phyloP scores from a whole-genome alignment of 2,329 filamentous ascomycete genomes.

The Teratosphaeria nubilosa region DNA sequence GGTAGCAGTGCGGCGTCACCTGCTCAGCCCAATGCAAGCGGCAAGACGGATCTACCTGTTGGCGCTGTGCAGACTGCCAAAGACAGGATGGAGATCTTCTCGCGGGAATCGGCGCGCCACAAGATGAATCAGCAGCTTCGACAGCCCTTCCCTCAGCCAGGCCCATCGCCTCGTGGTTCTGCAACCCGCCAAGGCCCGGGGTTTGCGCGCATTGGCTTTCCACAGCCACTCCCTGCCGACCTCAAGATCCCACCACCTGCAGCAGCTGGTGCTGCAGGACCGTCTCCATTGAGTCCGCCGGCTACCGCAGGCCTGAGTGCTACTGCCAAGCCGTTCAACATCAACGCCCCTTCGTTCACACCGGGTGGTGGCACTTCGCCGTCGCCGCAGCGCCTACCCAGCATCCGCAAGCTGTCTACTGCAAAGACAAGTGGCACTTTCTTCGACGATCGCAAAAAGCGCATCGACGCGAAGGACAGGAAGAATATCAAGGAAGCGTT shows the following conservation, averaged over 20 bases:
- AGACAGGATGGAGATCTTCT: not conserved
- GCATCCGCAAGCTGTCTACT: conserved; percentile 16
- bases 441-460: conserved; percentile 4
- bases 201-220: not conserved
- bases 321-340: conserved; percentile 70
- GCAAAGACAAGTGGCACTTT: conserved; percentile 5
- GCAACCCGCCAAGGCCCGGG: conserved; percentile 3
- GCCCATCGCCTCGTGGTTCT: conserved; percentile 11
- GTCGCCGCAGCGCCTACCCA: conserved; percentile 38
- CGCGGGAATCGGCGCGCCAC: not conserved
- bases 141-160: not conserved
- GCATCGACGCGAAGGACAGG: conserved; percentile 10
- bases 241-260: not conserved
- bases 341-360: conserved; percentile 70
- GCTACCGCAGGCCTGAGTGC: conserved; percentile 41
- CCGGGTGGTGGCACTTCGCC: conserved; percentile 71
- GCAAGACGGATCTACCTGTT: not conserved
- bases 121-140: not conserved
- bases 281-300: conserved; percentile 36
- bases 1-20: conserved; percentile 15
- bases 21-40: conserved; percentile 5
- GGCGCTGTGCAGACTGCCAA: not conserved
- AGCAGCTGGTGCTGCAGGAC: conserved; percentile 2
- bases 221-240: not conserved
- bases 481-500: conserved; percentile 45